Conservation (phyloP, 805 yeast species). For the Saccharomycopsis fermentans region DNA sequence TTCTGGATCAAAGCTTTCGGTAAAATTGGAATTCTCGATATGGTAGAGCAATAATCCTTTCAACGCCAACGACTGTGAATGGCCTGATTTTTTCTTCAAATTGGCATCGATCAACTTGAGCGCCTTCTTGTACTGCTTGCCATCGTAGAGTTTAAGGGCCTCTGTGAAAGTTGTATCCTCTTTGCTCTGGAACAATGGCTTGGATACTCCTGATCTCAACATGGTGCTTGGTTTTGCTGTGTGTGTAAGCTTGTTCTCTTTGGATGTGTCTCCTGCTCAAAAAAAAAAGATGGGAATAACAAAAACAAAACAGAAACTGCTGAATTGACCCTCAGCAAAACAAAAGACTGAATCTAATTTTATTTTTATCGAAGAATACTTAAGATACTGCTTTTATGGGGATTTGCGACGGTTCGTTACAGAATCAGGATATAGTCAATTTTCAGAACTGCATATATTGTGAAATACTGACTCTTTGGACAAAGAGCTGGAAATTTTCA, state of each 20-base stretch:
- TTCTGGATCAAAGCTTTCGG: constrained; percentile 41
- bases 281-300: not conserved
- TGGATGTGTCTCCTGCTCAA: too few species aligned
- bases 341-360: too few species aligned
- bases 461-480: too few species aligned
- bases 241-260: not conserved
- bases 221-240: not conserved
- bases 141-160: constrained; percentile 75
- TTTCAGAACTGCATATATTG: too few species aligned
- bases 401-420: too few species aligned
- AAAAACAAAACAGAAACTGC: not conserved
- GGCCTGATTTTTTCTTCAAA: constrained; percentile 63
- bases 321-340: too few species aligned
- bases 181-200: constrained; percentile 31
- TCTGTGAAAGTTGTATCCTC: constrained; percentile 71
- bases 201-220: constrained; percentile 7
- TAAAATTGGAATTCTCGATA: constrained; percentile 24
- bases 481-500: too few species aligned
- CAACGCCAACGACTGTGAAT: constrained; percentile 74
- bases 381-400: too few species aligned
- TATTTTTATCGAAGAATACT: too few species aligned
- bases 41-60: constrained; percentile 65
- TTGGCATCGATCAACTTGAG: constrained; percentile 64
- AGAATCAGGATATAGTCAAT: too few species aligned
- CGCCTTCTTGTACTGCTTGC: constrained; percentile 80